phyloP scores from a whole-genome alignment of 148 eudicot genomes.

The Polygonum maritimum region DNA sequence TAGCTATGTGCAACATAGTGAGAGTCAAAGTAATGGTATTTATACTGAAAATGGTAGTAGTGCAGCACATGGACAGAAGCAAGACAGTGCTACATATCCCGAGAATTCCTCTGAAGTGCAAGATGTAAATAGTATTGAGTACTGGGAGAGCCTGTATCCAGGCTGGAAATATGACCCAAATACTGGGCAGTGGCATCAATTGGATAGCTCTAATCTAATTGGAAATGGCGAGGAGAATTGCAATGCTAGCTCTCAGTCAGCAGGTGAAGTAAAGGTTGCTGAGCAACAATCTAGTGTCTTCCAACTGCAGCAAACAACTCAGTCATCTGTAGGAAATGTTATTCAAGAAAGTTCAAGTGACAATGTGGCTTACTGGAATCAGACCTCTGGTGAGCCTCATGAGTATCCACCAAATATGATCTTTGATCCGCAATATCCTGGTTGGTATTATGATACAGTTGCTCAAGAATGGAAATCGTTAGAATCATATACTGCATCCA shows the following conservation, averaged over 20 bases:
- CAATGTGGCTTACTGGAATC: conserved; percentile 33
- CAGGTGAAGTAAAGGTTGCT: conserved; percentile 21
- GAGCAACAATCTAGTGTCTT: conserved; percentile 29
- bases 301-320: conserved; percentile 50
- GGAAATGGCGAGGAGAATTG: conserved; percentile 21
- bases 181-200: conserved; percentile 74
- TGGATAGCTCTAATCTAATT: conserved; percentile 35
- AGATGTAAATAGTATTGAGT: conserved; percentile 38
- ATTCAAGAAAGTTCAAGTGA: conserved; percentile 21
- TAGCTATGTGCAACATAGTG: conserved; percentile 23
- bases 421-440: conserved; percentile 83
- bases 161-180: conserved; percentile 68
- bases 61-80: conserved; percentile 1
- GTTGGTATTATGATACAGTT: conserved; percentile 70
- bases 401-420: conserved; percentile 62
- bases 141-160: conserved; percentile 71
- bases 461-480: conserved; percentile 56
- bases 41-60: conserved; percentile 16
- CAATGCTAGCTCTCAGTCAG: conserved; percentile 13
- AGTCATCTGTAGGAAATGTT: conserved; percentile 28
- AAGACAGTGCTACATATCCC: neutral
- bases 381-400: conserved; percentile 30
- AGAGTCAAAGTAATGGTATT: conserved; percentile 18
- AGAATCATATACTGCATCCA: conserved; percentile 41
- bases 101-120: conserved; percentile 17